Conservation (phyloP, 1,284 basidiomycete genomes). For the Microbotryum scabiosae region DNA sequence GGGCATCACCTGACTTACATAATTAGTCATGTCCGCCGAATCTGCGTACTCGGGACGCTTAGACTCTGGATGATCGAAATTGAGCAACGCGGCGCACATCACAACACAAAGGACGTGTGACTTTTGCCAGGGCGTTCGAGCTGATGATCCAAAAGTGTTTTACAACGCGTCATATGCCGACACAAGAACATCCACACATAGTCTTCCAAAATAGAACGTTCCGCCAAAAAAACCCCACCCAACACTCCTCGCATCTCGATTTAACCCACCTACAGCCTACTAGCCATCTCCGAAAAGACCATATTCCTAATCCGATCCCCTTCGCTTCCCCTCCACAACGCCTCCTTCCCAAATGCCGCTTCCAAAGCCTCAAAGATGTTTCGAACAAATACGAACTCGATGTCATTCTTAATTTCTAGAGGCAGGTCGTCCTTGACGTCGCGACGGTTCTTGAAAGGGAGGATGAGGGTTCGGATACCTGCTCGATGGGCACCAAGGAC, state of each 20-base stretch:
- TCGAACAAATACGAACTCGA: conserved; percentile 69
- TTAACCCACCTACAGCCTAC: not conserved
- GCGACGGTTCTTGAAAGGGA: conserved; percentile 72
- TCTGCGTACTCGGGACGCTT: too few relatives aligned
- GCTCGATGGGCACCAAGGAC: conserved; percentile 75
- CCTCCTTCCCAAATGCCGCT: conserved; percentile 52
- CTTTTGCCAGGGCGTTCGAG: too few relatives aligned
- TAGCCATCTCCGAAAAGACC: not conserved
- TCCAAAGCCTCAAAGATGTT: conserved; percentile 70
- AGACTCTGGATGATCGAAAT: too few relatives aligned
- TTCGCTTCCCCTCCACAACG: not conserved
- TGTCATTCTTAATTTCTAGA: conserved; percentile 56
- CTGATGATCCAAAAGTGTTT: too few relatives aligned
- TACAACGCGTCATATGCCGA: too few relatives aligned
- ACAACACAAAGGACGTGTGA: too few relatives aligned
- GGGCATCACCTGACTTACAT: too few relatives aligned
- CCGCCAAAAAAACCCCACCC: not conserved
- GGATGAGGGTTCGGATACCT: conserved; percentile 66
- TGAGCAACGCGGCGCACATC: too few relatives aligned
- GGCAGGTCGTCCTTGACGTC: conserved; percentile 78
- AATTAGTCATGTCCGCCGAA: too few relatives aligned
- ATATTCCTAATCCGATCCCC: not conserved
- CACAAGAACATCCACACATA: too few relatives aligned
- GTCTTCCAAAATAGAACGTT: too few relatives aligned
- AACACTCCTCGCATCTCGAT: not conserved